A percentile compares a stretch with the other conserved stretches of the same genome.
These are phyloP conservation scores for Stachybotrys echinatus DNA, from an alignment of 2,329 filamentous ascomycete species.

Conservation along the genomic window DNA sequence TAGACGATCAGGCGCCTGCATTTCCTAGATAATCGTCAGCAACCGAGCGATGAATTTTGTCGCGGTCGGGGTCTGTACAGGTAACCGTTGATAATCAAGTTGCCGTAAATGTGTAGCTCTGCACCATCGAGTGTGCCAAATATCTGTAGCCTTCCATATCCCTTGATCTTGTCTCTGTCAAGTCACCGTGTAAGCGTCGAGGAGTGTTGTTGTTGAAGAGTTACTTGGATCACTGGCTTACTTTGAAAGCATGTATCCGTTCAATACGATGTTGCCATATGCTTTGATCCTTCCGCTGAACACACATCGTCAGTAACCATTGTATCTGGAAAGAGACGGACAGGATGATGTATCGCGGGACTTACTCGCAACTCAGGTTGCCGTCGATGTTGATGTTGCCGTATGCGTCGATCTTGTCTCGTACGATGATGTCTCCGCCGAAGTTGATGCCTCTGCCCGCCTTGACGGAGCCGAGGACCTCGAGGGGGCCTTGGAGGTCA, in stretches of 20 bases:
- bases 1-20: constrained; percentile 39
- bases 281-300: constrained; percentile 38
- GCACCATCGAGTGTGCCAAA: constrained; percentile 35
- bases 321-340: neutral
- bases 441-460: constrained; percentile 39
- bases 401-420: constrained; percentile 40
- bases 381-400: constrained; percentile 36
- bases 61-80: constrained; percentile 23
- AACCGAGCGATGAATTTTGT: no score
- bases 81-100: constrained; percentile 37
- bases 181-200: constrained; percentile 6
- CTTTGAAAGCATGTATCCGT: constrained; percentile 32
- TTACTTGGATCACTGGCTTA: constrained; percentile 19
- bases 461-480: constrained; percentile 41
- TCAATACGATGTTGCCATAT: constrained; percentile 38
- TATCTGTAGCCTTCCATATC: constrained; percentile 40
- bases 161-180: constrained; percentile 37
- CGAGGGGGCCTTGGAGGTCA: constrained; percentile 36
- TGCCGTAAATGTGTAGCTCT: constrained; percentile 42
- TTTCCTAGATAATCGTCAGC: constrained; percentile 13
- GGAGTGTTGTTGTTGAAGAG: no score
- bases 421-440: constrained; percentile 37
- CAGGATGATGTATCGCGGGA: constrained; percentile 4
- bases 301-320: constrained; percentile 1
- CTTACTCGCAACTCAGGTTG: constrained; percentile 36